These are phyloP conservation scores for Hymenoscyphus albidus DNA, from an alignment of 2,329 filamentous ascomycete species.

Conservation along the genomic window DNA sequence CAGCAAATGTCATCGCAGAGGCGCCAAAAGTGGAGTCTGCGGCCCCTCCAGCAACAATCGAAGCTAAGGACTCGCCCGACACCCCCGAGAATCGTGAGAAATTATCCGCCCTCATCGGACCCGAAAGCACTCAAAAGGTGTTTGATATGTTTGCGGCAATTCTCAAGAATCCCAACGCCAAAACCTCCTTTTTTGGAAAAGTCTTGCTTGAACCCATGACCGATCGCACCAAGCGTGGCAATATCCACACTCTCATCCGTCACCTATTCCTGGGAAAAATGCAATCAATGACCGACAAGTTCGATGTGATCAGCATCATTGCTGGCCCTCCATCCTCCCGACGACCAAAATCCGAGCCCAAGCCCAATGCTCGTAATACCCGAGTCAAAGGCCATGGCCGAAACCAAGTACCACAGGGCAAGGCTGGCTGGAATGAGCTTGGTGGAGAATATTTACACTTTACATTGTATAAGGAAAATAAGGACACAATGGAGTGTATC, in stretches of 20 bases:
- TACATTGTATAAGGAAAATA: conserved; percentile 72
- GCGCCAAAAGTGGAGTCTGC: neutral
- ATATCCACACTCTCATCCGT: conserved; percentile 55
- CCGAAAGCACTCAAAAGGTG: conserved; percentile 46
- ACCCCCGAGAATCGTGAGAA: conserved; percentile 42
- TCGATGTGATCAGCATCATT: conserved; percentile 56
- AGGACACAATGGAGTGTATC: conserved; percentile 73
- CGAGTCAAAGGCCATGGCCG: conserved; percentile 15
- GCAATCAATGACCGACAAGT: conserved; percentile 57
- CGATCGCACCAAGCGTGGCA: conserved; percentile 58
- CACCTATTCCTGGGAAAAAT: conserved; percentile 60
- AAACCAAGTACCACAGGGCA: conserved; percentile 33
- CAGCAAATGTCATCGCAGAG: neutral
- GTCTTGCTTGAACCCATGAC: conserved; percentile 51
- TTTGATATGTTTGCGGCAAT: conserved; percentile 53
- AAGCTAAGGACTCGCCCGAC: neutral
- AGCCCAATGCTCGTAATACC: conserved; percentile 15
- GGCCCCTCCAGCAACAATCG: neutral
- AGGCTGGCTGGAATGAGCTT: conserved; percentile 59
- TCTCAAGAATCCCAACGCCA: conserved; percentile 49
- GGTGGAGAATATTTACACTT: conserved; percentile 71
- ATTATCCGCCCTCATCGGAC: conserved; percentile 48
- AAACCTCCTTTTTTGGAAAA: conserved; percentile 51
- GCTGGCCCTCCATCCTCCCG: conserved; percentile 37
- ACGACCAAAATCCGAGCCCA: conserved; percentile 10